Base-by-base conservation (phyloP, 169 alveolate genomes). In the Cryptosporidium felis region DNA sequence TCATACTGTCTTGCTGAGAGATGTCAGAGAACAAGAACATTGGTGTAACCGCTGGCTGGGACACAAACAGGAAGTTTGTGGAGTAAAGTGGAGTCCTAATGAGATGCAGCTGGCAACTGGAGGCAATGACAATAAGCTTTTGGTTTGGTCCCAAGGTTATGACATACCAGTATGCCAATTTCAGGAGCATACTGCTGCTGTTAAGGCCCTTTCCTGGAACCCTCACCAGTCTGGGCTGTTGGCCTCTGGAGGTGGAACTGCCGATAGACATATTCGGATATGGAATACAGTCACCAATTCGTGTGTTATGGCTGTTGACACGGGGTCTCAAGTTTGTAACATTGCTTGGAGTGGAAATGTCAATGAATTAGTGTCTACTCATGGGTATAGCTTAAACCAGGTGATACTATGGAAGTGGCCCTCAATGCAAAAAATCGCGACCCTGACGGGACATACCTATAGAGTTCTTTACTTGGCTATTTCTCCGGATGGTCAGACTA, bases 231-330 rank as follows among this genome's bases (percentile, higher is more conserved):
- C 93, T 67, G 96, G 96, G 44, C 91, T 96, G 32, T 89, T 97
- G 28, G 98, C 97, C 21, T 91, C 96, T 10, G 99, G 99, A 2
- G 99, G 99, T 14, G 99, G 99, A 2, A 96, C 99, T 10, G 98
- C 98, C 18, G 99, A 97, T 91, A 92, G 98, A 67, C 92, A 96
- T 63, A 96, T 97, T n/a, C 94, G 97, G 30, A 94, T 96, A 65
- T 97, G 98, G 98, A 95, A 96, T 91, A 96, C 98, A 38, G 80
- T 74, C 14, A 94, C 94, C 60, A 89, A 93, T 21, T 90, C 93
- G 49, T 91, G 92, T 81, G 90, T 95, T n/a, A 82, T 92, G 81
- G 88, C 92, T 60, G 92, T 96, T 21, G 97, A 94, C 63, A 95
- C 98, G 12, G 98, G 96, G 9, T 92, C 97, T 6, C 95, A 96